A percentile compares a stretch with the other conserved stretches of the same genome.
Evolutionary conservation across 495 filamentous ascomycete genomes (phyloP).

Genomic region (Cercophora scortea): DNA sequence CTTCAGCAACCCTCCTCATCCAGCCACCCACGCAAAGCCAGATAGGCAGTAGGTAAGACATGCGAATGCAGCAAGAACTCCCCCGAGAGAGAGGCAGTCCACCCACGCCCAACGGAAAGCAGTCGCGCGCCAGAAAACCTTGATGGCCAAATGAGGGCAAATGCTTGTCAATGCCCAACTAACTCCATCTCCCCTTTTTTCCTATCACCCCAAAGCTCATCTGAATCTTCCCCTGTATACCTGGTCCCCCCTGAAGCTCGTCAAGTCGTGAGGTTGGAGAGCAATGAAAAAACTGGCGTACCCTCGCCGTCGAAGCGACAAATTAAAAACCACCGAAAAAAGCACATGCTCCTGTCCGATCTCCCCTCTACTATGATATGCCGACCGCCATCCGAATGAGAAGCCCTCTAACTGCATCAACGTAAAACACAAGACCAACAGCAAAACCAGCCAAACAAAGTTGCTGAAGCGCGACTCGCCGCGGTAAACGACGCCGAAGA

Average conservation of each 20-base stretch:
- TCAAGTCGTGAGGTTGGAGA: slow-evolving; percentile 21
- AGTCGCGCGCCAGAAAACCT: too few species aligned
- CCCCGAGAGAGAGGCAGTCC: too few species aligned
- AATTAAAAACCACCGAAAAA: slow-evolving; percentile 10
- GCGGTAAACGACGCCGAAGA: too few species aligned
- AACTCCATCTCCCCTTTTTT: not conserved
- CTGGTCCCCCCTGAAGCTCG: slow-evolving; percentile 9
- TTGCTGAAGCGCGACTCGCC: too few species aligned
- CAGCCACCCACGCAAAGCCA: too few species aligned
- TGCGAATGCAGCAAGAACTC: too few species aligned
- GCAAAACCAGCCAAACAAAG: not conserved
- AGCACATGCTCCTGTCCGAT: slow-evolving; percentile 4
- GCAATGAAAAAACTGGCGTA: slow-evolving; percentile 7
- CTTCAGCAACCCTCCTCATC: too few species aligned
- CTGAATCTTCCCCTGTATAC: not conserved
- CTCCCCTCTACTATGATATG: slow-evolving; percentile 14
- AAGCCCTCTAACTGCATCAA: slow-evolving; percentile 7
- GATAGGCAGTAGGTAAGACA: too few species aligned
- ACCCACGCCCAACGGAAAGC: too few species aligned
- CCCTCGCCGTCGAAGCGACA: not conserved
- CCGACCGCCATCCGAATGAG: slow-evolving; percentile 7
- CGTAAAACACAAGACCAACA: slow-evolving; percentile 6
- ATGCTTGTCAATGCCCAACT: not conserved
- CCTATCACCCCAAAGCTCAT: not conserved
- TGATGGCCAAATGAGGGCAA: not conserved